Base-by-base conservation (phyloP, 495 filamentous ascomycete genomes). In the Baudoinia panamericana region DNA sequence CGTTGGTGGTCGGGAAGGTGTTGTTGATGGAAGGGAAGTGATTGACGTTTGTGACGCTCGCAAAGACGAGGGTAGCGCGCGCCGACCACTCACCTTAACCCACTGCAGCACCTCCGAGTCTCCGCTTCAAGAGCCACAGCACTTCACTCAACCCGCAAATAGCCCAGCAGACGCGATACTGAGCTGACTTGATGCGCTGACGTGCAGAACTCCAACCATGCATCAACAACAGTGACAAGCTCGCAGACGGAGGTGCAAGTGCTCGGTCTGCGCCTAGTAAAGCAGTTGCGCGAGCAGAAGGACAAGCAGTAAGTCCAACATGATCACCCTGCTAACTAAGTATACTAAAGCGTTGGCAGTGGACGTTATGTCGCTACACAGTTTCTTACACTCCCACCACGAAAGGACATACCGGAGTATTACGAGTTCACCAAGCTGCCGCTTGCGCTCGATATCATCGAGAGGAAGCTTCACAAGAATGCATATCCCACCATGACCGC, bases 361-460 rank as follows among this genome's bases (percentile, higher is more conserved):
- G 75, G 73, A 35, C 78, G 79, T 18, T 63, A 65, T 6, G 78
- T 88, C 45, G 73, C 80, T 11, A 74, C 72, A 24, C 67, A 73
- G 50, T 92, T 92, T 58, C 70, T 82, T 42, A 67, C 62, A 2
- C 71, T 88, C 18, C 75, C 81, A 22, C 67, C 73, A 35, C 41
- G 67, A 56, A 68, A 71, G 40, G 58, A 68, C 26, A 63, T 79
- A 41, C 68, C 73, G n/a, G 72, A 79, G 17, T 92, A 90, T 55
- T 88, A 84, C 58, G 63, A 73, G 37, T 63, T 69, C 33, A 84
- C 80, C 39, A 67, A 69, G 30, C 66, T 82, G 40, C 84, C 84
- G 1, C 77, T 92, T 38, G 80, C 83, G 0, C 62, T 92, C 25
- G 73, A 83, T 41, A 73, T 66, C 2, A 79, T 92, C 31, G 76